Evolutionary conservation across 352 stramenopile genomes (phyloP).

Genomic region (Globisporangium solare): DNA sequence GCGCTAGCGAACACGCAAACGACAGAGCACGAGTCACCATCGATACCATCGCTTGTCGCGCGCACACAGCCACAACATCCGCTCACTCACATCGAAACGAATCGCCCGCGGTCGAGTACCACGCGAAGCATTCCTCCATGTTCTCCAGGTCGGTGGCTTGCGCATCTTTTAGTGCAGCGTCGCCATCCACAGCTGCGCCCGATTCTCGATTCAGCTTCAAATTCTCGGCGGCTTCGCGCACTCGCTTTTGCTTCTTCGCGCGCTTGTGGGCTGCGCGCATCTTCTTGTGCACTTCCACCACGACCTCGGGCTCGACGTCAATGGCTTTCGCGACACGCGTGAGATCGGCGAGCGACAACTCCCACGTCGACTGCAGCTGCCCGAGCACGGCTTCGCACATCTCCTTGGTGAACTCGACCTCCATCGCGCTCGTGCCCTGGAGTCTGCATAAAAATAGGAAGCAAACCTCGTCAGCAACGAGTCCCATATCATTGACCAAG

Average conservation of each 20-base stretch:
- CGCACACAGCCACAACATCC: neutral
- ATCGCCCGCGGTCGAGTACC: neutral
- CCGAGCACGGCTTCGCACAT: conserved; percentile 62
- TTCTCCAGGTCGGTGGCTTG: neutral
- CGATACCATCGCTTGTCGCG: no score
- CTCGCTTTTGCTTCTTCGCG: conserved; percentile 36
- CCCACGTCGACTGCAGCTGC: conserved; percentile 65
- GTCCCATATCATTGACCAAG: neutral
- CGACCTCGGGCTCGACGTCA: conserved; percentile 57
- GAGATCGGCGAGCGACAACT: conserved; percentile 52
- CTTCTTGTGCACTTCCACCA: conserved; percentile 64
- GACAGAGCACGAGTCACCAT: neutral
- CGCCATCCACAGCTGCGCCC: neutral
- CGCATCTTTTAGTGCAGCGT: neutral
- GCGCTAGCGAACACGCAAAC: conserved; percentile 21
- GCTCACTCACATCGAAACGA: neutral
- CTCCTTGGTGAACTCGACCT: conserved; percentile 73
- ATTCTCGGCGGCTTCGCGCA: conserved; percentile 13
- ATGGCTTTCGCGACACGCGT: conserved; percentile 59
- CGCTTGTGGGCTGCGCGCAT: conserved; percentile 28
- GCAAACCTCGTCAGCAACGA: neutral
- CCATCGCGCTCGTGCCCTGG: conserved; percentile 56
- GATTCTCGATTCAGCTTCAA: conserved; percentile 8
- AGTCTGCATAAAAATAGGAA: conserved; percentile 23
- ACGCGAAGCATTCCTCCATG: neutral